Evolutionary conservation across 1,139 yeast genomes (phyloP).

Genomic region (Suhomyces terraborum): DNA sequence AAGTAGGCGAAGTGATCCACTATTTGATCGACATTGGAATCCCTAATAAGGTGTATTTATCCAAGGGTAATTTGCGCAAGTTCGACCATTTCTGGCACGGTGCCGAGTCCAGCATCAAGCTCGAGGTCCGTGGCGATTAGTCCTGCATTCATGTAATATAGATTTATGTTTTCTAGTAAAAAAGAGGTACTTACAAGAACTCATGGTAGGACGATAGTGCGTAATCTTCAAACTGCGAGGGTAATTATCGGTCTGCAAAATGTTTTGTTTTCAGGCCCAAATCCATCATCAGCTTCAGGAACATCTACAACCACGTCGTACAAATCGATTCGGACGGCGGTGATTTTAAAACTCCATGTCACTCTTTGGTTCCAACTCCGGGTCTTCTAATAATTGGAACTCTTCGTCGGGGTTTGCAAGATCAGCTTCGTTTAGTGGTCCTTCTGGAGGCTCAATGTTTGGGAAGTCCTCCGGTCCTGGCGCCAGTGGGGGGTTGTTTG

Average conservation of each 20-base stretch:
- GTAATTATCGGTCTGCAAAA: conserved; percentile 3
- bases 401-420: conserved; percentile 30
- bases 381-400: conserved; percentile 26
- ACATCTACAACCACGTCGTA: not conserved
- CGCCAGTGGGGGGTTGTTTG: conserved; percentile 3
- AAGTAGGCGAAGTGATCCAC: conserved; percentile 47
- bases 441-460: conserved; percentile 21
- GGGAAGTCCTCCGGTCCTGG: conserved; percentile 20
- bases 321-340: conserved; percentile 2
- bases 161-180: not conserved
- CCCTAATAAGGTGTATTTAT: conserved; percentile 52
- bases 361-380: conserved; percentile 11
- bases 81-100: conserved; percentile 49
- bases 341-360: conserved; percentile 8
- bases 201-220: not conserved
- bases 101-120: conserved; percentile 36
- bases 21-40: conserved; percentile 75
- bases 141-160: conserved; percentile 1
- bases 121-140: conserved; percentile 23
- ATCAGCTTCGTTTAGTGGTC: conserved; percentile 22
- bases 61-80: conserved; percentile 44
- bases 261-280: conserved; percentile 4
- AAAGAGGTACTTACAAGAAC: too few relatives aligned
- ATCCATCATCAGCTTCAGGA: not conserved
- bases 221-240: conserved; percentile 6